A percentile compares a stretch with the other conserved stretches of the same genome.
phyloP scores from a whole-genome alignment of 768 basidiomycete genomes.

The Lactarius deliciosus region DNA sequence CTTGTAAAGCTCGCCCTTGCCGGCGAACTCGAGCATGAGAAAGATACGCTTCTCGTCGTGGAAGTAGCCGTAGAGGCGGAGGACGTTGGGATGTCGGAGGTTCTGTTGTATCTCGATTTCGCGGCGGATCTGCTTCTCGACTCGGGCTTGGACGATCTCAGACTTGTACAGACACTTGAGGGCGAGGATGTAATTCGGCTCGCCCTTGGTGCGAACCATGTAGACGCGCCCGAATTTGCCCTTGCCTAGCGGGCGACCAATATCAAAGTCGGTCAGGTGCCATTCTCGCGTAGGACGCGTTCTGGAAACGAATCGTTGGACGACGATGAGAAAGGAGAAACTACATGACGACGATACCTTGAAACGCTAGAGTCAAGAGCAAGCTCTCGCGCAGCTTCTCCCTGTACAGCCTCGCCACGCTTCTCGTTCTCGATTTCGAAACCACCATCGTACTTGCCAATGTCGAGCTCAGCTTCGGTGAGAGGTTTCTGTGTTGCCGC shows the following conservation, averaged over 20 bases:
- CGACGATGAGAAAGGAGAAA: slow-evolving; percentile 15
- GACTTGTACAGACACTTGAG: slow-evolving; percentile 97
- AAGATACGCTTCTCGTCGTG: slow-evolving; percentile 98
- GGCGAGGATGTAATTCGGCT: slow-evolving; percentile 91
- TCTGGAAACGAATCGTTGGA: slow-evolving; percentile 37
- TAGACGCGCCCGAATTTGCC: slow-evolving; percentile 99
- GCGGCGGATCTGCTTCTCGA: slow-evolving; percentile 95
- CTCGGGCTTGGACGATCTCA: slow-evolving; percentile 86
- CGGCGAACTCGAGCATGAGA: slow-evolving; percentile 97
- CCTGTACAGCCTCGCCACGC: slow-evolving; percentile 68
- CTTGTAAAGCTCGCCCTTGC: slow-evolving; percentile 95
- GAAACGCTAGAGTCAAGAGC: slow-evolving; percentile 83
- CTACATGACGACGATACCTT: slow-evolving; percentile 39
- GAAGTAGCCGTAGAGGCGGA: slow-evolving; percentile 95
- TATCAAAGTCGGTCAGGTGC: slow-evolving; percentile 84
- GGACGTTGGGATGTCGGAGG: slow-evolving; percentile 90
- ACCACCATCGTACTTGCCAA: slow-evolving; percentile 94
- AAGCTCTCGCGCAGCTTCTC: slow-evolving; percentile 75
- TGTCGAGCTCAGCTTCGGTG: slow-evolving; percentile 50
- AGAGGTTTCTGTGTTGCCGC: slow-evolving; percentile 31
- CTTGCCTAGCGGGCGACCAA: slow-evolving; percentile 95
- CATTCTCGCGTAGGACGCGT: slow-evolving; percentile 78
- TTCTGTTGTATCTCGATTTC: slow-evolving; percentile 99
- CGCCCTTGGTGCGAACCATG: slow-evolving; percentile 90
- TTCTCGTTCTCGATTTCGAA: slow-evolving; percentile 88